Conservation (phyloP, 108 stramenopile genomes). For the Skeletonema tropicum region DNA sequence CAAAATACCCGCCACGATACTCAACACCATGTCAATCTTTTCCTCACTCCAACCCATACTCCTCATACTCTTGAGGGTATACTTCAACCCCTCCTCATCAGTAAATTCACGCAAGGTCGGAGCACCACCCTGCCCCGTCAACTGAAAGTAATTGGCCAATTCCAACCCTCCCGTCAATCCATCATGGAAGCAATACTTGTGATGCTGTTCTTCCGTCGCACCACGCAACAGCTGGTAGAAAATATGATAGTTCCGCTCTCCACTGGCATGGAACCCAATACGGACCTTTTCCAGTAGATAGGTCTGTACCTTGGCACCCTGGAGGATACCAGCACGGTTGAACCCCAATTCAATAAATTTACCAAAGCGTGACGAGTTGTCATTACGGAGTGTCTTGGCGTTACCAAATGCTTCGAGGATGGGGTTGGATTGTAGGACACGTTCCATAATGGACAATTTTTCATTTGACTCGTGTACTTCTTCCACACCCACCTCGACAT, state of each 20-base stretch:
- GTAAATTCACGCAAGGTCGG: conserved; percentile 86
- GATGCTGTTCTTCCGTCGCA: conserved; percentile 83
- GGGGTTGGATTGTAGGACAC: conserved; percentile 96
- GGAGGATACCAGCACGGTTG: conserved; percentile 83
- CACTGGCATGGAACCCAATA: conserved; percentile 85
- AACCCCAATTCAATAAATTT: conserved; percentile 99
- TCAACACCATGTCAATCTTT: conserved; percentile 70
- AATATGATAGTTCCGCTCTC: conserved; percentile 95
- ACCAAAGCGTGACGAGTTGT: conserved; percentile 99
- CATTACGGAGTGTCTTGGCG: conserved; percentile 98
- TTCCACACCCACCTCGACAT: conserved; percentile 19
- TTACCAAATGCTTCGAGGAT: conserved; percentile 99
- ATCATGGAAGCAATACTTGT: conserved; percentile 78
- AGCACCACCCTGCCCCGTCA: conserved; percentile 88
- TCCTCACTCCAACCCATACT: conserved; percentile 81
- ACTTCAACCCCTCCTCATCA: conserved; percentile 88
- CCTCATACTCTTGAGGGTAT: conserved; percentile 86
- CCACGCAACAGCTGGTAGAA: conserved; percentile 94
- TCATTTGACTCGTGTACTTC: conserved; percentile 55
- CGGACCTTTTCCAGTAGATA: conserved; percentile 98
- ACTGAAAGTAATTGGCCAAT: conserved; percentile 77
- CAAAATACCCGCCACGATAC: conserved; percentile 86
- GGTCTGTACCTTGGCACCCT: conserved; percentile 94
- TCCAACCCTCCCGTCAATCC: conserved; percentile 82
- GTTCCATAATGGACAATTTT: conserved; percentile 85